Conservation (phyloP, 257 asterid species). For the Solanum chaucha region DNA sequence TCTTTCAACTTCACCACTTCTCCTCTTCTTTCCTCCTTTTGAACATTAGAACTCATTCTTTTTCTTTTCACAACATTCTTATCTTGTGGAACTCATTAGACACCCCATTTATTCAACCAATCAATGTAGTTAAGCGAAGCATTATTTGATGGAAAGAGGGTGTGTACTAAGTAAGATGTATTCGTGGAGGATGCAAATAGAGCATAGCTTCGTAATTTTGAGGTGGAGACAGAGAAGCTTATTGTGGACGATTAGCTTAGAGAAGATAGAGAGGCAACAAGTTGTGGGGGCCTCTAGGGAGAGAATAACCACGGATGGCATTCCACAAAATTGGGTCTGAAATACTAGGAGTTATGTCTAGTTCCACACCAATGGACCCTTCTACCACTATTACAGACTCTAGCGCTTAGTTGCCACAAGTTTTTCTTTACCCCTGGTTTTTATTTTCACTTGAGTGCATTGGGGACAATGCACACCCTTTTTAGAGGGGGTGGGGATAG, state of each 20-base stretch:
- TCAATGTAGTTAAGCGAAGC: neutral
- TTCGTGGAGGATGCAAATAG: neutral
- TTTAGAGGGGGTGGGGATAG: neutral
- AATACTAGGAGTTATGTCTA: neutral
- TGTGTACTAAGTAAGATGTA: neutral
- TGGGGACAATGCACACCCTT: neutral
- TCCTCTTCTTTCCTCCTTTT: neutral
- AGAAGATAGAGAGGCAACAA: neutral
- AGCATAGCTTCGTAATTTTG: neutral
- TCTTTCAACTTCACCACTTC: neutral
- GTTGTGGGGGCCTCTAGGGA: neutral
- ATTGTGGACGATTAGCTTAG: neutral
- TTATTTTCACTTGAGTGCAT: neutral
- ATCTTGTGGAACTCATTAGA: neutral
- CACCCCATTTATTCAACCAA: neutral
- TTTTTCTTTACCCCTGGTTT: neutral
- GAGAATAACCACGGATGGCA: neutral
- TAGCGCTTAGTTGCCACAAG: neutral
- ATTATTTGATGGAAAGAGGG: neutral
- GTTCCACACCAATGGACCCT: neutral
- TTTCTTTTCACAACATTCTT: neutral
- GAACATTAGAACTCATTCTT: neutral
- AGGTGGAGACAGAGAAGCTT: neutral
- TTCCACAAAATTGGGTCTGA: neutral
- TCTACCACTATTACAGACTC: neutral